A percentile compares a stretch with the other conserved stretches of the same genome.
Conservation (phyloP, 2,329 filamentous ascomycete species). For the Trichoderma sp. region DNA sequence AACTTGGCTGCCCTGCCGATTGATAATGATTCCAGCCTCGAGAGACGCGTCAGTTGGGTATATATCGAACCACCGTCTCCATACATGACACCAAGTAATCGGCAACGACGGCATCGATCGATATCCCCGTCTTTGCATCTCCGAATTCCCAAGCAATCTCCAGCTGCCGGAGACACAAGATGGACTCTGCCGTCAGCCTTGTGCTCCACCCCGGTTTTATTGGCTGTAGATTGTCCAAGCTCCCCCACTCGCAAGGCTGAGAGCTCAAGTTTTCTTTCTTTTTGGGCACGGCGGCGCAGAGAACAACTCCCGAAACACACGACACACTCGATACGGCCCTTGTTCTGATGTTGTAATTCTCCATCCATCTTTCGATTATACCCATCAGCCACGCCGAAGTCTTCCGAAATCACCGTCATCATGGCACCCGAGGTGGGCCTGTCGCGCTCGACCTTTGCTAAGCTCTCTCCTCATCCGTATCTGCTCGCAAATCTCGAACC, state of each 20-base stretch:
- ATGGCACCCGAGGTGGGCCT: slow-evolving; percentile 44
- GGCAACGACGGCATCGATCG: background rate
- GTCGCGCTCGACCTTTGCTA: slow-evolving; percentile 74
- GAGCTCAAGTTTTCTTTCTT: slow-evolving; percentile 27
- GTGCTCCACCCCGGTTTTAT: background rate
- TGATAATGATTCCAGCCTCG: background rate
- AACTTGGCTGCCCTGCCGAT: background rate
- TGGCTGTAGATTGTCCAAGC: background rate
- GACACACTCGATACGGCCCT: background rate
- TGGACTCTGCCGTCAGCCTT: slow-evolving; percentile 1
- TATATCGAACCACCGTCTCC: background rate
- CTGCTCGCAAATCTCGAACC: slow-evolving; percentile 84
- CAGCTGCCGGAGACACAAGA: background rate
- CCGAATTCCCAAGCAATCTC: background rate
- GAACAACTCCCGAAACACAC: background rate
- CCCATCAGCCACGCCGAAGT: background rate
- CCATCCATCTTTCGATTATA: background rate
- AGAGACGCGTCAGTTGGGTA: background rate
- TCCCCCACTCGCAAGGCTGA: slow-evolving; percentile 29
- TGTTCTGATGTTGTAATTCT: background rate
- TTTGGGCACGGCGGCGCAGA: background rate
- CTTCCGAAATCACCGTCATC: slow-evolving; percentile 25
- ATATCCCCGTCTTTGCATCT: background rate
- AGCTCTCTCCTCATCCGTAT: slow-evolving; percentile 85
- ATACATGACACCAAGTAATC: background rate